These are phyloP conservation scores for Oryza officinalis DNA, from an alignment of 176 grass and related monocot species.

Conservation along the genomic window DNA sequence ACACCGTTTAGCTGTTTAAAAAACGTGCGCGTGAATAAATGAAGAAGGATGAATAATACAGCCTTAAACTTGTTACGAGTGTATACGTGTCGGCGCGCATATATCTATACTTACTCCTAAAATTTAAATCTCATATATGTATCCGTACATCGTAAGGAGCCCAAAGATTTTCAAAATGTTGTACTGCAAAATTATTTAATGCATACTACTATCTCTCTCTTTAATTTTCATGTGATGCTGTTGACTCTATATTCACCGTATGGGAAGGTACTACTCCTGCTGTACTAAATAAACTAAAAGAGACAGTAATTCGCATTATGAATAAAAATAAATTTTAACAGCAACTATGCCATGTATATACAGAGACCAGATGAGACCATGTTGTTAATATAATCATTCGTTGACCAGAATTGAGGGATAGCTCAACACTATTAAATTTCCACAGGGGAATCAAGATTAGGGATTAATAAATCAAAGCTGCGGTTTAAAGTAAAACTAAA, in stretches of 20 bases:
- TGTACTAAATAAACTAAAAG: background rate
- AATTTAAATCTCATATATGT: background rate
- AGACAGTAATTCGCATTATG: background rate
- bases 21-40: too few relatives aligned
- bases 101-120: background rate
- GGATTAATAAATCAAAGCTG: background rate
- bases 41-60: too few relatives aligned
- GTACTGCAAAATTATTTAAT: background rate
- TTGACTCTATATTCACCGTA: background rate
- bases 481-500: background rate
- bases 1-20: too few relatives aligned
- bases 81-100: background rate
- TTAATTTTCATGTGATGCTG: background rate
- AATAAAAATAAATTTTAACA: background rate
- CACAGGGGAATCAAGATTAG: background rate
- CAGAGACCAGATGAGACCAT: background rate
- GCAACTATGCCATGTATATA: background rate
- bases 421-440: background rate
- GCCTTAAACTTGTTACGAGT: background rate
- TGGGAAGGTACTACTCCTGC: background rate
- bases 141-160: background rate
- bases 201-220: background rate
- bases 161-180: background rate
- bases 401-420: background rate
- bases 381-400: background rate